Evolutionary conservation across 257 asterid species (phyloP).

Genomic region (Scutellaria barbata): DNA sequence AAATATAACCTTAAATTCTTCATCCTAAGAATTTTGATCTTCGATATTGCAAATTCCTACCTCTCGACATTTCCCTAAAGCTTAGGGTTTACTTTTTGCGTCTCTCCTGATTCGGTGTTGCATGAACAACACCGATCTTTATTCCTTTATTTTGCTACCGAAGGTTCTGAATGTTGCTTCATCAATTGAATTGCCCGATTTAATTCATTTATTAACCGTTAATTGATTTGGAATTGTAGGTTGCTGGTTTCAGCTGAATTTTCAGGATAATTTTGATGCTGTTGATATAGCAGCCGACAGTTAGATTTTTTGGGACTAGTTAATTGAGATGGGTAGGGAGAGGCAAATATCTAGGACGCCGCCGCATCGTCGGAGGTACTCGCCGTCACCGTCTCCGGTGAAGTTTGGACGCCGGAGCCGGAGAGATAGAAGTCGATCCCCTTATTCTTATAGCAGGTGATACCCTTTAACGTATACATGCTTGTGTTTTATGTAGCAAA

Average conservation of each 20-base stretch:
- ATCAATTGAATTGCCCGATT: slow-evolving; percentile 1
- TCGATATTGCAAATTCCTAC: background rate
- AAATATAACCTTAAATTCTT: slow-evolving; percentile 7
- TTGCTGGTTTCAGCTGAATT: slow-evolving; percentile 19
- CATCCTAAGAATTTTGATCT: slow-evolving; percentile 4
- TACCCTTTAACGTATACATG: slow-evolving; percentile 67
- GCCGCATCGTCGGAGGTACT: slow-evolving; percentile 70
- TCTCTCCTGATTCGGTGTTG: slow-evolving; percentile 25
- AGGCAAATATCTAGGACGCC: slow-evolving; percentile 91
- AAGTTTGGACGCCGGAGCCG: slow-evolving; percentile 82
- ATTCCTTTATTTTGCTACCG: slow-evolving; percentile 3
- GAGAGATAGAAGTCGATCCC: slow-evolving; percentile 89
- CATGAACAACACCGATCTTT: slow-evolving; percentile 29
- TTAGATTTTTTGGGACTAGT: slow-evolving; percentile 31
- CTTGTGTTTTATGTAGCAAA: slow-evolving; percentile 21
- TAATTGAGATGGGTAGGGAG: slow-evolving; percentile 68
- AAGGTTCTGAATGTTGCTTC: slow-evolving; percentile 30
- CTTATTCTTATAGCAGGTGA: slow-evolving; percentile 90
- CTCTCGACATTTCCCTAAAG: slow-evolving; percentile 24
- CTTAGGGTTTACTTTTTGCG: slow-evolving; percentile 46
- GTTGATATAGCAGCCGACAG: slow-evolving; percentile 44
- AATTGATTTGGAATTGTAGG: slow-evolving; percentile 13
- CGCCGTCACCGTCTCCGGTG: slow-evolving; percentile 87
- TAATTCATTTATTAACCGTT: background rate
- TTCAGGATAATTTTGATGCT: slow-evolving; percentile 20